Evolutionary conservation across 139 green algal genomes (phyloP), one percentile per base, ranked within the genome.

Genomic region (Closterium sp.): DNA sequence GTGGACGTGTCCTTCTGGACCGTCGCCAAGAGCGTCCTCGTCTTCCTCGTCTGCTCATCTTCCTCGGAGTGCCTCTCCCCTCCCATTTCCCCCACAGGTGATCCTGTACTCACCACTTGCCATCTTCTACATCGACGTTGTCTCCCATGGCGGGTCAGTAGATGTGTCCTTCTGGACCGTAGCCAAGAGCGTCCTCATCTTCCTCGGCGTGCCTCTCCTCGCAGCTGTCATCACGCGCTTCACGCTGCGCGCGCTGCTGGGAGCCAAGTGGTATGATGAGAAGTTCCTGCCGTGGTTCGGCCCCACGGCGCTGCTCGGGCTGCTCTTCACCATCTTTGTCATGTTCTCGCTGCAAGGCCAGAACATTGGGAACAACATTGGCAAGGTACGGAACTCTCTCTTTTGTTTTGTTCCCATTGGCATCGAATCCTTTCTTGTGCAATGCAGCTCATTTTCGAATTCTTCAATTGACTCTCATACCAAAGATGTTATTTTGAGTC

Each of bases 281-380:
- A 94, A 90, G 38, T 96, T 96, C 85, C 92, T 96, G 92, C 92
- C 93, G n/a, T 93, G 84, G 32, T 95, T 96, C 34, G 92, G 93
- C 10, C 95, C 95, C 7, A 34, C 92, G 29, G 93, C 94, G 0
- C 93, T 96, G 70, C 21, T 95, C 1, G 89, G 89, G 7, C 94
- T 96, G 31, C 90, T 96, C 30, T 96, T 95, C 88, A 96, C 95
- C n/a, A 95, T 96, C 90, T 89, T 96, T 19, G 93, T 96, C 21
- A 92, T 96, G 88, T 96, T 96, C 92, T 85, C 92, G 4, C 79
- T 92, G 27, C 94, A 94, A 70, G 93, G 89, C 31, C 28, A 94
- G 24, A 32, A 94, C 21, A 94, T 96, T 24, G 62, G 96, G 0
- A 29, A 87, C 30, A 86, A 95, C 84, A 91, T 95, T n/a, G 93